These are phyloP conservation scores for Hypoxylon perforatum DNA, from an alignment of 495 filamentous ascomycete genomes.

Conservation along the genomic window DNA sequence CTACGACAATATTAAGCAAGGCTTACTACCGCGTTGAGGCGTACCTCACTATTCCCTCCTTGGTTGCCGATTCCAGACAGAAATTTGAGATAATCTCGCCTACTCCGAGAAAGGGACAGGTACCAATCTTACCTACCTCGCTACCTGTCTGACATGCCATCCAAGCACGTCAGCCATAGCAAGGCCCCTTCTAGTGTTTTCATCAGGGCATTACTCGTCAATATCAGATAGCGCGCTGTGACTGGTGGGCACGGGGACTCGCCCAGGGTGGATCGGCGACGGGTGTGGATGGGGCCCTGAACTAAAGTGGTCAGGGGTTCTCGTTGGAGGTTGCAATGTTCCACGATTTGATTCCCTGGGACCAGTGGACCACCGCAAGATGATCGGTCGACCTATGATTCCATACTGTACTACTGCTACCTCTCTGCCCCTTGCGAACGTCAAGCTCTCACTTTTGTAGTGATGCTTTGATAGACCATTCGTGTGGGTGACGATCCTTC, in stretches of 20 bases:
- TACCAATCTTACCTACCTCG: slow-evolving; percentile 16
- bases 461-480: slow-evolving; percentile 27
- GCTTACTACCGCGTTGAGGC: slow-evolving; percentile 6
- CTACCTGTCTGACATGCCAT: slow-evolving; percentile 31
- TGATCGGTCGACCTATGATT: slow-evolving; percentile 33
- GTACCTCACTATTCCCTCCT: slow-evolving; percentile 27
- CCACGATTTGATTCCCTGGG: slow-evolving; percentile 40
- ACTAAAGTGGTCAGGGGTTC: slow-evolving; percentile 22
- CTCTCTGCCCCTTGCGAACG: slow-evolving; percentile 21
- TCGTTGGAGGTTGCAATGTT: slow-evolving; percentile 33
- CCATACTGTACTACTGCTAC: slow-evolving; percentile 20
- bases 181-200: slow-evolving; percentile 9
- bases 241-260: slow-evolving; percentile 23
- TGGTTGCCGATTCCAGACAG: slow-evolving; percentile 17
- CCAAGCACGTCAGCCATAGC: slow-evolving; percentile 35
- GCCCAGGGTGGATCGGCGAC: slow-evolving; percentile 13
- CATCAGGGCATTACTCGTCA: slow-evolving; percentile 23
- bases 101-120: slow-evolving; percentile 29
- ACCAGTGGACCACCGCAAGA: slow-evolving; percentile 26
- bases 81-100: slow-evolving; percentile 41
- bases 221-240: slow-evolving; percentile 9
- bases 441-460: neutral
- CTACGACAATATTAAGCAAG: slow-evolving; percentile 16
- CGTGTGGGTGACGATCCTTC: slow-evolving; percentile 34
- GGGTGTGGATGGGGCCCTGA: neutral